Percentiles rank a stretch among this genome's conserved stretches.
Conservation (phyloP, 2,329 filamentous ascomycete genomes). For the Aspergillus melleus region DNA sequence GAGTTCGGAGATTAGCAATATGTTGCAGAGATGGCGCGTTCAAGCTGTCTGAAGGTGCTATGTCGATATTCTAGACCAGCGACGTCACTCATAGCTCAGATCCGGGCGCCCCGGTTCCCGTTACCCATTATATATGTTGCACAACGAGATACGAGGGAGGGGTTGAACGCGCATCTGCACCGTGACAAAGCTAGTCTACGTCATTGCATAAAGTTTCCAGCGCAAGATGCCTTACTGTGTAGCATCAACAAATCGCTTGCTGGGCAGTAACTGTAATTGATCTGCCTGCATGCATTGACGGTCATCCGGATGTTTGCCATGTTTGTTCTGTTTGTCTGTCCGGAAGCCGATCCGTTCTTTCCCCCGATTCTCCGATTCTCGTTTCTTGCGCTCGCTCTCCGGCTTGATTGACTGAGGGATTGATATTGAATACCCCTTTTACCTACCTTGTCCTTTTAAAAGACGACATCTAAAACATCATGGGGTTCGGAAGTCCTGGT, state of each 20-base stretch:
- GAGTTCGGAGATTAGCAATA: neutral
- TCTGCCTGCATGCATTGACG: too few species aligned
- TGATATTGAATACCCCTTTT: neutral
- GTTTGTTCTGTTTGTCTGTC: conserved; percentile 15
- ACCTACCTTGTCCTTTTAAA: neutral
- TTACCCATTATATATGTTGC: neutral
- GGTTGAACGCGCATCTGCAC: neutral
- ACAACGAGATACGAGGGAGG: neutral
- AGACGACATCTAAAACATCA: conserved; percentile 14
- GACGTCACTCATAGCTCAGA: conserved; percentile 11
- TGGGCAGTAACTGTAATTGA: too few species aligned
- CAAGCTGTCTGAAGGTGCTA: neutral
- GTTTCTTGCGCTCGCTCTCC: neutral
- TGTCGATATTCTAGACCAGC: neutral
- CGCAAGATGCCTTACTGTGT: too few species aligned
- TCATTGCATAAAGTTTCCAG: neutral
- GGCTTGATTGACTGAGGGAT: neutral
- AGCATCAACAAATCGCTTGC: too few species aligned
- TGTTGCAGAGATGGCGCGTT: neutral
- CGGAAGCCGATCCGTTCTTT: neutral
- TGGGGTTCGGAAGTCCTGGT: conserved; percentile 70
- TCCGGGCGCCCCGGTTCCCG: neutral
- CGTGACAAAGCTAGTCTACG: neutral
- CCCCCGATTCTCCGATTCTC: neutral
- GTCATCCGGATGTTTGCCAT: conserved; percentile 21